These are phyloP conservation scores for Nasturtium officinale DNA, from an alignment of 345 rosid species.

Conservation along the genomic window DNA sequence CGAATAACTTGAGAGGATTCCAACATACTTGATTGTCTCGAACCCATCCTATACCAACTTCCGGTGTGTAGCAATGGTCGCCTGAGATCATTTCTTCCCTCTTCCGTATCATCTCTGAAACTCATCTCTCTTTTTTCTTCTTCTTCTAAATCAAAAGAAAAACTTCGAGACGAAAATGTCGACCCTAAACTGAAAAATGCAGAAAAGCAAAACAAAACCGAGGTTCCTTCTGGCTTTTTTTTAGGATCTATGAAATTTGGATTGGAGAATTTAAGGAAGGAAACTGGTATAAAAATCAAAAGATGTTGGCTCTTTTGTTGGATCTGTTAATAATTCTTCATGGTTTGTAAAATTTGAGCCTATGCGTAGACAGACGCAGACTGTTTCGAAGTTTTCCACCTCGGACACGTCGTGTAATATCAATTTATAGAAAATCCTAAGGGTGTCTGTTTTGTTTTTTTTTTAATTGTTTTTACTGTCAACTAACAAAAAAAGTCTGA, in stretches of 20 bases:
- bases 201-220: background rate
- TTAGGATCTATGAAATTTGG: background rate
- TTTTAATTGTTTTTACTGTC: background rate
- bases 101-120: slow-evolving; percentile 86
- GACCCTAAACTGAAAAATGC: slow-evolving; percentile 3
- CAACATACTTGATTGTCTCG: slow-evolving; percentile 88
- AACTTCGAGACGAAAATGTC: background rate
- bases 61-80: slow-evolving; percentile 93
- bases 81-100: slow-evolving; percentile 69
- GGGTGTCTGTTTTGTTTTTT: background rate
- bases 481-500: background rate
- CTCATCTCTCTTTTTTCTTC: slow-evolving; percentile 60
- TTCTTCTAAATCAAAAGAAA: slow-evolving; percentile 2
- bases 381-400: slow-evolving; percentile 37
- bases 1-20: slow-evolving; percentile 81
- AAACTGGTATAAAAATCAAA: background rate
- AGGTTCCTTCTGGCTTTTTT: slow-evolving; percentile 7
- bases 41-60: slow-evolving; percentile 98
- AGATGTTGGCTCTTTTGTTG: slow-evolving; percentile 24
- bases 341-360: slow-evolving; percentile 19
- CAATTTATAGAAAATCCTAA: slow-evolving; percentile 31
- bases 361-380: slow-evolving; percentile 37
- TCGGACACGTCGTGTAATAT: slow-evolving; percentile 6
- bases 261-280: background rate
- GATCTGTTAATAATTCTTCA: background rate